Conservation (phyloP, 345 rosid genomes). For the Carallia brachiata region DNA sequence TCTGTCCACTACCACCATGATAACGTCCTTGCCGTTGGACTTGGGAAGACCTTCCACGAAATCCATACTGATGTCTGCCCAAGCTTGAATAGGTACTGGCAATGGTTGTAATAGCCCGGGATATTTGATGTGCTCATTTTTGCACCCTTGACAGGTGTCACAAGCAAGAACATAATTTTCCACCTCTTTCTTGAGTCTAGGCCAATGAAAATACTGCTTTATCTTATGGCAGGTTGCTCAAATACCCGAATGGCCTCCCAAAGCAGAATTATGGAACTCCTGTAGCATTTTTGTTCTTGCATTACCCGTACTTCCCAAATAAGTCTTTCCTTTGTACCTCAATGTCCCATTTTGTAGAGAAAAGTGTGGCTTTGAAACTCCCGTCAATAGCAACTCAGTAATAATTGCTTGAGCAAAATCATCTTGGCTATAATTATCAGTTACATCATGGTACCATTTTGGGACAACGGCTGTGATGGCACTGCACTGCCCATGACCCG, state of each 20-base stretch:
- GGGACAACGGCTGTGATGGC: fast-evolving
- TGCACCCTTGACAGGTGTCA: not conserved
- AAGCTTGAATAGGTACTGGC: not conserved
- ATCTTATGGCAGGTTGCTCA: not conserved
- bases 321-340: no score
- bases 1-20: not conserved
- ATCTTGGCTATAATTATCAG: no score
- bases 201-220: not conserved
- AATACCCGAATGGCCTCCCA: not conserved
- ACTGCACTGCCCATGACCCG: not conserved
- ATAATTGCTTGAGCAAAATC: no score
- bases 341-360: no score
- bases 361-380: no score
- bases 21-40: not conserved
- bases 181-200: not conserved
- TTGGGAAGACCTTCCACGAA: not conserved
- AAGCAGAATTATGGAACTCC: no score
- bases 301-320: no score
- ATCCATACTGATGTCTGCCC: not conserved
- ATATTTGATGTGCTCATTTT: not conserved
- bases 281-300: no score
- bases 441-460: no score
- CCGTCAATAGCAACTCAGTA: fast-evolving
- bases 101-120: not conserved
- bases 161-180: not conserved